Conservation (phyloP, 2,329 filamentous ascomycete species). For the Paraconiothyrium sp. region DNA sequence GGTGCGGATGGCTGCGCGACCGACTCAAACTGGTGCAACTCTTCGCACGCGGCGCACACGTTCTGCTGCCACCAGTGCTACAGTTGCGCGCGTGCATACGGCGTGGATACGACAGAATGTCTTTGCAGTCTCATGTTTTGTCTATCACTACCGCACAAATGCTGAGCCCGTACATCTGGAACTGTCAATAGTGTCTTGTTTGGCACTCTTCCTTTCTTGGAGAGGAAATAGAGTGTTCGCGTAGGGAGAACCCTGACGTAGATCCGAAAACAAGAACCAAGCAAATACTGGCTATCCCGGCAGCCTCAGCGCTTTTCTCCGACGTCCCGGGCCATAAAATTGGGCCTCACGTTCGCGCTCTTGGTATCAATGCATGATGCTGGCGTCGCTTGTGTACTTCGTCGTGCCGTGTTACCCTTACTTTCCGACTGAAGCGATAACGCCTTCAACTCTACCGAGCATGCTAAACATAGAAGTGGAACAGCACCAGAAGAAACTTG, state of each 20-base stretch:
- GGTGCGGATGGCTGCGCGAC: neutral
- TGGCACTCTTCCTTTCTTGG: neutral
- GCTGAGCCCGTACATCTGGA: neutral
- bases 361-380: neutral
- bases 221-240: neutral
- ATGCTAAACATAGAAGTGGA: conserved; percentile 11
- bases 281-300: conserved; percentile 5
- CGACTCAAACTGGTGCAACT: neutral
- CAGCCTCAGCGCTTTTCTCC: neutral
- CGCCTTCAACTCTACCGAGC: conserved; percentile 6
- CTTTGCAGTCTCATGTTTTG: neutral
- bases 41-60: conserved; percentile 1
- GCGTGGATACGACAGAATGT: neutral
- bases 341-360: conserved; percentile 6
- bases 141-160: neutral
- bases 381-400: conserved; percentile 13
- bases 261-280: conserved; percentile 12
- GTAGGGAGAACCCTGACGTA: conserved; percentile 1
- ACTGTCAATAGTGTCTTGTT: conserved; percentile 1
- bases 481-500: neutral
- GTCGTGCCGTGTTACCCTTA: conserved; percentile 13
- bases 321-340: neutral
- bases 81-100: conserved; percentile 1
- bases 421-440: conserved; percentile 12
- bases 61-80: neutral